Percentiles rank a stretch among this genome's conserved stretches.
Conservation (phyloP, 2,329 filamentous ascomycete species). For the Aspergillus eucalypticola region DNA sequence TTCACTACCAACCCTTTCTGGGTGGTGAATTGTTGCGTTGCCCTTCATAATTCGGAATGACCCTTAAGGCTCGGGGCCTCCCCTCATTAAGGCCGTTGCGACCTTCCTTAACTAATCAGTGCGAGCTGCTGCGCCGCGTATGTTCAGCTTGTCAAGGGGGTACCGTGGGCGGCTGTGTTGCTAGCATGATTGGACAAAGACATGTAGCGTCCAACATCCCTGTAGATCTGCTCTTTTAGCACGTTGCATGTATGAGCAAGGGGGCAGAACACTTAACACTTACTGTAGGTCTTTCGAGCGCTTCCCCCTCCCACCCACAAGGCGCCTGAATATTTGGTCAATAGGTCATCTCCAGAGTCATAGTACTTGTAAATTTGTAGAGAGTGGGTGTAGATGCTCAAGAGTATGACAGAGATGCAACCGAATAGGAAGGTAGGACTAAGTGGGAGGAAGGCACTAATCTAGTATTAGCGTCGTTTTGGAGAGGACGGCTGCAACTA, state of each 20-base stretch:
- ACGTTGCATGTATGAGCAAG: background rate
- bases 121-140: background rate
- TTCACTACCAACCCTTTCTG: background rate
- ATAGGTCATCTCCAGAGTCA: too few species aligned
- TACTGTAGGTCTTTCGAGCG: background rate
- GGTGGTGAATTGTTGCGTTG: background rate
- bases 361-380: too few species aligned
- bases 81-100: background rate
- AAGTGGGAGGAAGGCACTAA: background rate
- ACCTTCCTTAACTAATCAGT: background rate
- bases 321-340: too few species aligned
- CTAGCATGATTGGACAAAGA: constrained; percentile 12
- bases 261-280: background rate
- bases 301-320: background rate
- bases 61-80: background rate
- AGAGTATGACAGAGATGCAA: background rate
- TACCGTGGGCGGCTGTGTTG: constrained; percentile 11
- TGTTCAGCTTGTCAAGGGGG: background rate
- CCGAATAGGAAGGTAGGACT: too few species aligned
- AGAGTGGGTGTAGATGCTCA: too few species aligned
- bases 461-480: too few species aligned
- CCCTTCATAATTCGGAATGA: background rate
- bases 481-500: too few species aligned
- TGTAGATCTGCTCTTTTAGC: background rate
- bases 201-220: constrained; percentile 4